Base-by-base conservation (phyloP, 2,329 filamentous ascomycete genomes). In the Pseudogymnoascus verrucosus region DNA sequence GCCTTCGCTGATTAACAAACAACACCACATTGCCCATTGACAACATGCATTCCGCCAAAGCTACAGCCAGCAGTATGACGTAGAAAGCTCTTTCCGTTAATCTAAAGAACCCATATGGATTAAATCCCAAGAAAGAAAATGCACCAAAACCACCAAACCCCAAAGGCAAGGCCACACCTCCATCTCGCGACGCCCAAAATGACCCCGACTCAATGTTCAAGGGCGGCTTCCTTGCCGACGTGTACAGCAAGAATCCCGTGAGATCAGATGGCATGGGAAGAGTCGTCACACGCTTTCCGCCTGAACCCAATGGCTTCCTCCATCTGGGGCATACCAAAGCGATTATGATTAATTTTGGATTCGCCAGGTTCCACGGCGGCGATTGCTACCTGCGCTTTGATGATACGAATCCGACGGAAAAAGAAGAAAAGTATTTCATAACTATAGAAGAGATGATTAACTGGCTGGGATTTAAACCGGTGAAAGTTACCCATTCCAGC, bases 271-370 rank as follows among this genome's bases (percentile, higher is more conserved):
- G 47, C 8, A 31, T 16, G 44, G 83, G 82, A 68, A 77, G 79
- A 12, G 85, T 88, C 14, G 76, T 88, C 57, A 92, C 89, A 2
- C 85, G 89, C 68, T 93, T 93, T 72, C 90, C 90, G 1, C 90
- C 90, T 28, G 90, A 93, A 77, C 95, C 95, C 59, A 98, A 98
- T 75, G 95, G 93, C 62, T 97, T 89, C 74, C 84, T 97, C 10
- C 93, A 97, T 73, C 89, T 98, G 69, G 93, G 93, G 16, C 95
- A 98, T 74, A 90, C 89, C 68, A 98, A 98, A 79, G 93, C 95
- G 19, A 97, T 98, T 75, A 89, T 91, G 0, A 86, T 98, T 75
- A 97, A 98, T 77, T 98, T 98, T 77, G 93, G 93, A 4, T 98
- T 97, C 74, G 93, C 93, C 12, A 86, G 84, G 72, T 87, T 88